Base-by-base conservation (phyloP, 2,329 filamentous ascomycete genomes). In the Phialophora chinensis region DNA sequence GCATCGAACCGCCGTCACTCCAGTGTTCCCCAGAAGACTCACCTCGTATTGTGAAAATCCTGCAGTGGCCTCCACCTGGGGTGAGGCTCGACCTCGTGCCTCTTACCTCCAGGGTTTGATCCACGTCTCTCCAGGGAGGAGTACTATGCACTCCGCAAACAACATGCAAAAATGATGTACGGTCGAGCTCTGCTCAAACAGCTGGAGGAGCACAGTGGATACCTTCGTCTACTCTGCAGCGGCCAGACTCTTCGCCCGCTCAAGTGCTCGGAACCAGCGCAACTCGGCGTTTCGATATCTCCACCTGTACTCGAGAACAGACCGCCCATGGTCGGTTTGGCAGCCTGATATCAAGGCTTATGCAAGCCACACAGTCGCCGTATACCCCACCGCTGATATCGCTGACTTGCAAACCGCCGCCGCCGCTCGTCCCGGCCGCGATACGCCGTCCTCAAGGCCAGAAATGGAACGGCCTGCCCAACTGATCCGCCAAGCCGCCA, bases 321-420 rank as follows among this genome's bases (percentile, higher is more conserved):
- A 23, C 53, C 38, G 59, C 50, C 29, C 27, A 17, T 56, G 35
- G 25, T 17, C 14, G 31, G 17, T 25, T 27, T 63, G 25, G 31
- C 31, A 20, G 11, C 20, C 25, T 38, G 62, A 52, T 63, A 50
- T 54, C 55, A 44, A 49, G 47, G 25, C 62, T 65, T 66, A 62
- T 66, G 58, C 63, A 66, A 66, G 63, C 58, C 63, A 66, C 59
- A 33, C 44, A 60, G 62, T 38, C 62, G 62, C 62, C 62, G 56
- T 65, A 20, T 35, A 42, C 17, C 20, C 23, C 52, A 31, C 54
- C 20, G 52, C 42, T 50, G 53, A 54, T 50, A 31, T 33, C 23
- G 59, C n/a, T 27, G 31, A 27, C 59, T 61, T 42, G n/a, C 25
- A 44, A 14, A 12, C 55, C 35, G 60, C 60, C 52, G 44, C 50